Percentiles rank a stretch among this genome's conserved stretches.
Conservation (phyloP, 2,329 filamentous ascomycete species). For the Oidium heveae region DNA sequence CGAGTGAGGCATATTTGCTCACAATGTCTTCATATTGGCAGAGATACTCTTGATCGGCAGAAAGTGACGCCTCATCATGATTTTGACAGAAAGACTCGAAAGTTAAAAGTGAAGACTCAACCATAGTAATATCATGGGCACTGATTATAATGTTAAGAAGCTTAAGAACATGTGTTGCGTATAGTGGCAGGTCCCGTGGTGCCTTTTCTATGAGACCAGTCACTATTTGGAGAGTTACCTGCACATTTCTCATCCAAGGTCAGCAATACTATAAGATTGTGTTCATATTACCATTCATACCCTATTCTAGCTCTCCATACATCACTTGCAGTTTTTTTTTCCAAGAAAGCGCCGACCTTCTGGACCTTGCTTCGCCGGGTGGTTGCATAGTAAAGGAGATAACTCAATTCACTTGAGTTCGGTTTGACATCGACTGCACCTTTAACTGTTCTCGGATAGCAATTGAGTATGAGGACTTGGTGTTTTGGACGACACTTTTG, state of each 20-base stretch:
- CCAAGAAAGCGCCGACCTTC: conserved; percentile 83
- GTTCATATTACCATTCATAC: conserved; percentile 19
- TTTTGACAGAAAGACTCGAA: conserved; percentile 76
- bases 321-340: conserved; percentile 80
- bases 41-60: conserved; percentile 65
- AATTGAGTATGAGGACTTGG: conserved; percentile 86
- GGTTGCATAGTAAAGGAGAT: conserved; percentile 88
- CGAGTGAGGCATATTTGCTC: conserved; percentile 52
- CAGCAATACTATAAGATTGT: conserved; percentile 2
- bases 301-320: conserved; percentile 74
- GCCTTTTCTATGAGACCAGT: conserved; percentile 81
- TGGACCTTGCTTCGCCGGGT: conserved; percentile 86
- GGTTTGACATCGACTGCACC: conserved; percentile 81
- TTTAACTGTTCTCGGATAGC: conserved; percentile 82
- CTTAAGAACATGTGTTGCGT: conserved; percentile 61
- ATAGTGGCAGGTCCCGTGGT: conserved; percentile 70
- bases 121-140: conserved; percentile 73
- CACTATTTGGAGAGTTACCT: conserved; percentile 83
- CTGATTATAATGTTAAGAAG: conserved; percentile 63
- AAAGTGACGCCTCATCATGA: conserved; percentile 64
- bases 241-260: conserved; percentile 44
- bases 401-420: conserved; percentile 89
- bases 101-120: conserved; percentile 67
- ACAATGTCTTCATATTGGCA: conserved; percentile 65
- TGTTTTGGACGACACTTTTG: conserved; percentile 72